phyloP scores from a whole-genome alignment of 2,329 filamentous ascomycete species.

The Colletotrichum caudatum region DNA sequence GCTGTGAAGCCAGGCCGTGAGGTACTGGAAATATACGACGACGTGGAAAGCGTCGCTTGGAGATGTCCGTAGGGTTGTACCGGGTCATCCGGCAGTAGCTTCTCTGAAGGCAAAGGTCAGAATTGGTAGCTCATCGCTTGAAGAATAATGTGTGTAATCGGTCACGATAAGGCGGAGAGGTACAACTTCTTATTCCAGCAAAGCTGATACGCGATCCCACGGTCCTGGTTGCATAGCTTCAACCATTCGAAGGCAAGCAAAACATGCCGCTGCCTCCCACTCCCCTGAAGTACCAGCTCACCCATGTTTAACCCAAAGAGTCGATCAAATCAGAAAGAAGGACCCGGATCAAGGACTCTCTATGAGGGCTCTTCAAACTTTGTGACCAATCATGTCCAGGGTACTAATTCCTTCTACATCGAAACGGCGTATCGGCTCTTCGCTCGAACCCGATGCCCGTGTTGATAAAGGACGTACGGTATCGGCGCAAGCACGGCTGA shows the following conservation, averaged over 20 bases:
- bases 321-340: neutral
- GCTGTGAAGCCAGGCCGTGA: neutral
- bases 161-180: neutral
- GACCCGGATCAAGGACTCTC: too few relatives aligned
- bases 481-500: constrained; percentile 47
- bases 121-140: neutral
- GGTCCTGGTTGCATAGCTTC: neutral
- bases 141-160: neutral
- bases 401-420: neutral
- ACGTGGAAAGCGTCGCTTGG: too few relatives aligned
- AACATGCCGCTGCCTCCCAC: too few relatives aligned
- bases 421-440: constrained; percentile 33
- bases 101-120: neutral
- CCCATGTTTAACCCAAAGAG: neutral
- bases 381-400: too few relatives aligned
- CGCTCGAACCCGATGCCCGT: constrained; percentile 40
- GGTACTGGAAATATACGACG: neutral
- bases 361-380: neutral
- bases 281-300: neutral
- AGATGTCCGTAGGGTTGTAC: too few relatives aligned
- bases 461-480: constrained; percentile 48
- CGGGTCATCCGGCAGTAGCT: neutral
- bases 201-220: neutral
- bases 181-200: neutral
- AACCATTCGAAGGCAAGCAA: neutral